Evolutionary conservation across 1,139 yeast genomes (phyloP).

Genomic region (Debaryomyces robertsiae): DNA sequence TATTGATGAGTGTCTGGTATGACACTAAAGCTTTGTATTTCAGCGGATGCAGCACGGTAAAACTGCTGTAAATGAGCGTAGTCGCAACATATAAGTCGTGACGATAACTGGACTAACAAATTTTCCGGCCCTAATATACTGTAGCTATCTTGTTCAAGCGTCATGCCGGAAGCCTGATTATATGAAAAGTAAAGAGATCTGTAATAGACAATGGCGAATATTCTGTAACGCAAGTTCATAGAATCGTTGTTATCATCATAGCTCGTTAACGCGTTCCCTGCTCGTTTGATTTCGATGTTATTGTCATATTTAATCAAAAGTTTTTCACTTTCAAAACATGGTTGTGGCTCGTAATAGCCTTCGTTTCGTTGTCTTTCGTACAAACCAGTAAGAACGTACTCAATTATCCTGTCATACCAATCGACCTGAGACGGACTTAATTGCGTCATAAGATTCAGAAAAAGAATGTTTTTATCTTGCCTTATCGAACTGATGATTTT

Average conservation of each 20-base stretch:
- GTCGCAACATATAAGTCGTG: conserved; percentile 7
- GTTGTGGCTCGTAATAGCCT: conserved; percentile 20
- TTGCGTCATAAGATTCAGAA: conserved; percentile 21
- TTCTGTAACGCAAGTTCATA: conserved; percentile 30
- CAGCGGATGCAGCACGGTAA: conserved; percentile 1
- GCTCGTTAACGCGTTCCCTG: conserved; percentile 10
- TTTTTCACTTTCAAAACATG: conserved; percentile 35
- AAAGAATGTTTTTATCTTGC: conserved; percentile 6
- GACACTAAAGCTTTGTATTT: neutral
- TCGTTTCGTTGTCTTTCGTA: conserved; percentile 13
- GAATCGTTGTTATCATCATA: conserved; percentile 30
- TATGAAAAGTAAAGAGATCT: conserved; percentile 21
- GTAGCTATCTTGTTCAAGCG: neutral
- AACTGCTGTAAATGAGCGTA: conserved; percentile 10
- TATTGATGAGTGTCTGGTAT: conserved; percentile 1
- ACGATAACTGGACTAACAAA: conserved; percentile 4
- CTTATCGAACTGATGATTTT: neutral
- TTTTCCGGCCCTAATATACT: conserved; percentile 1
- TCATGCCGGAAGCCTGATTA: neutral
- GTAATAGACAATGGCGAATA: conserved; percentile 24
- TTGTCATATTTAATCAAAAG: conserved; percentile 24
- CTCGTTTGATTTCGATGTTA: conserved; percentile 12
- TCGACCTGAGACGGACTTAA: conserved; percentile 20
- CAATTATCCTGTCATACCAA: conserved; percentile 39
- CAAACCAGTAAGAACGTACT: conserved; percentile 33